Base-by-base conservation (phyloP, 495 filamentous ascomycete species). In the Sabuloglossum arenarium region DNA sequence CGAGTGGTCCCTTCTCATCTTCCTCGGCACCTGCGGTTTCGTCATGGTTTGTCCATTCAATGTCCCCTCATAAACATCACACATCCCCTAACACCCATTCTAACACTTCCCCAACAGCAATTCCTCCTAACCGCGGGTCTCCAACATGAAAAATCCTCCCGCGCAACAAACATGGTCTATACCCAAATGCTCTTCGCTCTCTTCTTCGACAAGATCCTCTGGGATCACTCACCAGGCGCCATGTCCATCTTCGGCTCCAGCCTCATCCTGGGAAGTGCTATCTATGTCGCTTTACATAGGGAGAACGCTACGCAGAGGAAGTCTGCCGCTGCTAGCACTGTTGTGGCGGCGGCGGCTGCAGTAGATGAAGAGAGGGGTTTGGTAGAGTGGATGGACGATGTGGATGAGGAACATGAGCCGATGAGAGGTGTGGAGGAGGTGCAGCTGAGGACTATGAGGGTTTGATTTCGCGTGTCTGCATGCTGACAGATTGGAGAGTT, bases 131-230 rank as follows among this genome's bases (percentile, higher is more conserved):
- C 90, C 3, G 74, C 79, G 0, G 88, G 88, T 0, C 65, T 97
- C 59, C 74, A 81, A 47, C 77, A 81, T 63, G 76, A 79, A 21
- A 85, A 66, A 30, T 68, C 68, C 25, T 66, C 57, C 0, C 74
- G 85, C 24, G 88, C 88, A 1, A 93, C 84, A 5, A 86, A 83
- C 23, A 94, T 95, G 86, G 71, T 86, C 3, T 97, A 94, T 64
- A 86, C 80, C 46, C 84, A 93, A 65, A 90, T 97, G 85, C 65
- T 97, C 34, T 95, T 94, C 65, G 89, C 90, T 11, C 70, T 94
- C 16, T 76, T 76, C 14, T 88, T 87, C 63, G 90, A 97, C 64
- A 78, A 79, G 56, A 69, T 83, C 51, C 69, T 96, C 12, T 96
- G 83, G 73, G 82, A 84, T 0, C 78, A 75, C 25, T 78, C 73